Evolutionary conservation across 2,329 filamentous ascomycete species (phyloP).

Genomic region (Aspergillus pseudoglaucus): DNA sequence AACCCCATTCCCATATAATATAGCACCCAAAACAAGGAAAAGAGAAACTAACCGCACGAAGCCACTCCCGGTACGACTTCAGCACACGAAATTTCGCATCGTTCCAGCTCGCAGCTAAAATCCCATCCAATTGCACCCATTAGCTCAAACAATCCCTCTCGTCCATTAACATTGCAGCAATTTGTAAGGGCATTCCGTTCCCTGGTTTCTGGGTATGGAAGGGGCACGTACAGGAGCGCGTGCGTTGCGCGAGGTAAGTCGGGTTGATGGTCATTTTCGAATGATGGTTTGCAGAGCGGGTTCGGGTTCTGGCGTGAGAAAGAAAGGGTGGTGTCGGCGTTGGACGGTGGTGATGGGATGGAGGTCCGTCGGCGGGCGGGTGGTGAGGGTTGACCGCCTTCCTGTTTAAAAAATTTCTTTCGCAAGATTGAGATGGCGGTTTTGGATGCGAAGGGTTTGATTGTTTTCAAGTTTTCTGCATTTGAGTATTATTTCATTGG

Average conservation of each 20-base stretch:
- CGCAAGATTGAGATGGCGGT: conserved; percentile 10
- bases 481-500: too few species aligned
- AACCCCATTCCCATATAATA: not conserved
- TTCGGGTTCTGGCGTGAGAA: conserved; percentile 6
- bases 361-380: conserved; percentile 4
- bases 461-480: not conserved
- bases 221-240: conserved; percentile 62
- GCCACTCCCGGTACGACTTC: conserved; percentile 88
- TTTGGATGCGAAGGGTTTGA: not conserved
- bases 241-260: conserved; percentile 79
- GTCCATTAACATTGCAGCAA: conserved; percentile 15
- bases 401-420: conserved; percentile 31
- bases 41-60: conserved; percentile 74
- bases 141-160: conserved; percentile 12
- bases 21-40: not conserved
- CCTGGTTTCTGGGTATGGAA: not conserved
- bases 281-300: conserved; percentile 5
- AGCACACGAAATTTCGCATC: conserved; percentile 86
- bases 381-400: conserved; percentile 24
- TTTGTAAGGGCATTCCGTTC: conserved; percentile 13
- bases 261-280: conserved; percentile 77
- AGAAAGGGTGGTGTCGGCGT: conserved; percentile 7
- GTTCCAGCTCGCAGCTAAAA: conserved; percentile 73
- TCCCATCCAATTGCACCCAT: conserved; percentile 12
- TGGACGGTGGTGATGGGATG: conserved; percentile 16